phyloP scores from a whole-genome alignment of 2,329 filamentous ascomycete genomes.

The Plectosphaerella plurivora region DNA sequence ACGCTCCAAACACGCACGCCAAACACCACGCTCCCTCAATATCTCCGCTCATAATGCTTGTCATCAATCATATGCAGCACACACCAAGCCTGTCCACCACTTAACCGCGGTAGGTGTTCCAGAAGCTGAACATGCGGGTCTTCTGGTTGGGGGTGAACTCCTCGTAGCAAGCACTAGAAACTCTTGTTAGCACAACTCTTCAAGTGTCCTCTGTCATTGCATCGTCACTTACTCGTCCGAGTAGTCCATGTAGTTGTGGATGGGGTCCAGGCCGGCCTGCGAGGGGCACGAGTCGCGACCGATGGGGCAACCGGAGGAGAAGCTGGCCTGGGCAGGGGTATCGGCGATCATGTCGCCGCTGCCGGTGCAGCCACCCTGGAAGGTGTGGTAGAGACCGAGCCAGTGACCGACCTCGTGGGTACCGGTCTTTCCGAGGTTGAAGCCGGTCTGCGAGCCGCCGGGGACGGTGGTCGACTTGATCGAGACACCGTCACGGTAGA shows the following conservation, averaged over 20 bases:
- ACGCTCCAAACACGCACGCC: too few relatives aligned
- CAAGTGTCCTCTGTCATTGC: constrained; percentile 11
- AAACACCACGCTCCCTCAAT: too few relatives aligned
- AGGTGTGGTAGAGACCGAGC: constrained; percentile 44
- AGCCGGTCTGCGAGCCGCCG: constrained; percentile 28
- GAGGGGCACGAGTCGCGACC: constrained; percentile 29
- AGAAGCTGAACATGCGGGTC: background rate
- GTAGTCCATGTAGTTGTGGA: constrained; percentile 36
- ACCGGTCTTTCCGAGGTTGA: constrained; percentile 24
- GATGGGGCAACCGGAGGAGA: constrained; percentile 28
- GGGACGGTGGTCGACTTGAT: constrained; percentile 31
- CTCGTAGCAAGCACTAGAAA: constrained; percentile 32
- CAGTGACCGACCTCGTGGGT: constrained; percentile 44
- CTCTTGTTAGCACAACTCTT: constrained; percentile 20
- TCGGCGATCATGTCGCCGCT: constrained; percentile 33
- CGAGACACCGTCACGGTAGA: constrained; percentile 34
- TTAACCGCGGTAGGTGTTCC: background rate
- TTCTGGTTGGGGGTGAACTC: constrained; percentile 38
- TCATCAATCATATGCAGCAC: too few relatives aligned
- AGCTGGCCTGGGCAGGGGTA: constrained; percentile 31
- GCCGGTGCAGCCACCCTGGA: constrained; percentile 34
- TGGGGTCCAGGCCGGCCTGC: constrained; percentile 25
- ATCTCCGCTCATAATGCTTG: too few relatives aligned
- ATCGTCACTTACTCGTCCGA: constrained; percentile 32
- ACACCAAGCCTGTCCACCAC: background rate